Base-by-base conservation (phyloP, 768 basidiomycete genomes). In the Trametes maxima region DNA sequence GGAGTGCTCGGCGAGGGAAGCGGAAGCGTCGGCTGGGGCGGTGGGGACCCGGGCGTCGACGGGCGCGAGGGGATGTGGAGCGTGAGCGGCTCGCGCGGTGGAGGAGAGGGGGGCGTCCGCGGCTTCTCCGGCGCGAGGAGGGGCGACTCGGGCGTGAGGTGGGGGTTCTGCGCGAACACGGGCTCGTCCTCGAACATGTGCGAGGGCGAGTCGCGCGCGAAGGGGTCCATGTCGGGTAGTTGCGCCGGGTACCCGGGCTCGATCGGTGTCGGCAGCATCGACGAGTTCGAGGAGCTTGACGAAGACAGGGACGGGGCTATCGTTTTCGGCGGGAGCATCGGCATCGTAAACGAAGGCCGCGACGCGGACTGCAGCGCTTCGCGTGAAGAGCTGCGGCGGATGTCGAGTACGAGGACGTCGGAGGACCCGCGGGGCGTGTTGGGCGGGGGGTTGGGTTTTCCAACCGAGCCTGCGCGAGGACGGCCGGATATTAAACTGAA, bases 401-500 rank as follows among this genome's bases (percentile, higher is more conserved):
- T 60, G 62, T 63, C 65, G 37, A 63, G 54, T n/a, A 62, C 59
- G 53, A 62, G 57, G 22, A 65, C 60, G 55, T 63, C 61, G 8
- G 62, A 60, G 36, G 63, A 58, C 39, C 57, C 65, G 52, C 58
- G 61, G 46, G 60, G 59, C 21, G 57, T 59, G 58, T 64, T 57
- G 48, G 63, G 58, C 57, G 65, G 54, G 63, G 60, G 61, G 14
- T 48, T 39, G 22, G 66, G 63, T 54, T 68, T 72, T 56, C 65
- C 64, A 25, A 72, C 40, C 13, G 70, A 72, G 57, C 68, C 65
- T 7, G 70, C 61, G 36, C 70, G 68, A 6, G 55, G 58, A n/a
- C 70, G 69, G 17, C 51, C 56, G 66, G 62, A 65, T 56, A 72
- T 72, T 59, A 72, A 67, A 54, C 69, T 70, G n/a, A 72, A 60